Evolutionary conservation across 306 rosid genomes (phyloP).

Genomic region (Fragaria ananassa): DNA sequence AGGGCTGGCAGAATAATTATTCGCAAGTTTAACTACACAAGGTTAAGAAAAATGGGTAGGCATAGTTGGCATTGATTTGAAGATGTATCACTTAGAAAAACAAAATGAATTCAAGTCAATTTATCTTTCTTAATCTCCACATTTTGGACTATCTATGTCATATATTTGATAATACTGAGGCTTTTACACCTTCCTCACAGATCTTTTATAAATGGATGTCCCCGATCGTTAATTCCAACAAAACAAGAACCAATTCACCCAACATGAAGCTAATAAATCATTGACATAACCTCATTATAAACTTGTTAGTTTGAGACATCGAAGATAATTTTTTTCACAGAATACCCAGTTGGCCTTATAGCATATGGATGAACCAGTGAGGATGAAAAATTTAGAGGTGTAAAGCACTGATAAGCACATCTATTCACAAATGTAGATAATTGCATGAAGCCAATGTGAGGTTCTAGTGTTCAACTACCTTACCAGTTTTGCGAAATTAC

Average conservation of each 20-base stretch:
- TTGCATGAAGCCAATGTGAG: slow-evolving; percentile 33
- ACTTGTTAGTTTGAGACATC: neutral
- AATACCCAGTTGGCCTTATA: slow-evolving; percentile 5
- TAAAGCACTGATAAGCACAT: slow-evolving; percentile 8
- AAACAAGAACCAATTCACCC: neutral
- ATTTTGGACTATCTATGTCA: neutral
- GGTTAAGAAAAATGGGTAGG: neutral
- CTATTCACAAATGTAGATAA: slow-evolving; percentile 6
- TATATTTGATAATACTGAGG: neutral
- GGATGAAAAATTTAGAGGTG: neutral
- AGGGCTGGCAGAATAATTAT: neutral
- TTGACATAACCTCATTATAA: neutral
- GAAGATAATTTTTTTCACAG: neutral
- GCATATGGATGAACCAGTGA: neutral
- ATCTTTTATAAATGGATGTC: neutral
- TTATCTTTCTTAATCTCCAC: neutral
- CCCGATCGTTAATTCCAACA: neutral
- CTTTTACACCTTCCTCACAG: neutral
- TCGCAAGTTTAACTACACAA: neutral
- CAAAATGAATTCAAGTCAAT: neutral
- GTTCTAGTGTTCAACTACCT: slow-evolving; percentile 79
- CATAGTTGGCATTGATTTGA: neutral
- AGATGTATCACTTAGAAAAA: neutral
- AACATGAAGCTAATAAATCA: neutral
- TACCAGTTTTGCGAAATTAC: slow-evolving; percentile 96